Evolutionary conservation across 192 early-diverging fungal species (phyloP).

Genomic region (Mortierella antarctica): DNA sequence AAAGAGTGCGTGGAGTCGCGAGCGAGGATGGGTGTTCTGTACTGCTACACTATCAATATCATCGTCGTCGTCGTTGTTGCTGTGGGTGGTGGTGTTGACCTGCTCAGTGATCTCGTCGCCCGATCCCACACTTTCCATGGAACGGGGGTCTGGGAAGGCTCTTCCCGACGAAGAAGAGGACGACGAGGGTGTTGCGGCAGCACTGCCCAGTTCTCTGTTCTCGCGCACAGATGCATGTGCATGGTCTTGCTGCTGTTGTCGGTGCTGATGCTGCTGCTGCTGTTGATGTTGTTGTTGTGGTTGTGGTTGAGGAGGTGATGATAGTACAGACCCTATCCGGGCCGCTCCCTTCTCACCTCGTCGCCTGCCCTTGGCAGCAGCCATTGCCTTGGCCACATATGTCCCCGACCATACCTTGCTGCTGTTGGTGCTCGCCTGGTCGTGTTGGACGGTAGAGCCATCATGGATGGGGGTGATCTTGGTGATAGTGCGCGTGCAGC

Average conservation of each 20-base stretch:
- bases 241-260: background rate
- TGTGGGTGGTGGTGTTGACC: background rate
- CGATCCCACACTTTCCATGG: no score
- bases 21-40: background rate
- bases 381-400: no score
- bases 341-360: no score
- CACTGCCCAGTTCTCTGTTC: background rate
- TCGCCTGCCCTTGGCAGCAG: no score
- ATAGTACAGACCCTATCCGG: no score
- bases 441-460: background rate
- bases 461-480: conserved; percentile 11
- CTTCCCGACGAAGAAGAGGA: background rate
- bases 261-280: background rate
- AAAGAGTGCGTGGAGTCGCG: conserved; percentile 4
- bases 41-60: background rate
- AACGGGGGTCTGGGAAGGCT: background rate
- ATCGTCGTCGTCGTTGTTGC: background rate
- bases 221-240: conserved; percentile 1
- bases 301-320: background rate
- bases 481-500: conserved; percentile 35
- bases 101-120: no score
- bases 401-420: background rate
- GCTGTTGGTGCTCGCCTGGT: background rate
- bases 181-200: background rate
- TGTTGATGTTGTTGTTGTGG: background rate